Percentiles rank a stretch among this genome's conserved stretches.
phyloP scores from a whole-genome alignment of 2,329 filamentous ascomycete genomes.

The Chaetomium sp. region DNA sequence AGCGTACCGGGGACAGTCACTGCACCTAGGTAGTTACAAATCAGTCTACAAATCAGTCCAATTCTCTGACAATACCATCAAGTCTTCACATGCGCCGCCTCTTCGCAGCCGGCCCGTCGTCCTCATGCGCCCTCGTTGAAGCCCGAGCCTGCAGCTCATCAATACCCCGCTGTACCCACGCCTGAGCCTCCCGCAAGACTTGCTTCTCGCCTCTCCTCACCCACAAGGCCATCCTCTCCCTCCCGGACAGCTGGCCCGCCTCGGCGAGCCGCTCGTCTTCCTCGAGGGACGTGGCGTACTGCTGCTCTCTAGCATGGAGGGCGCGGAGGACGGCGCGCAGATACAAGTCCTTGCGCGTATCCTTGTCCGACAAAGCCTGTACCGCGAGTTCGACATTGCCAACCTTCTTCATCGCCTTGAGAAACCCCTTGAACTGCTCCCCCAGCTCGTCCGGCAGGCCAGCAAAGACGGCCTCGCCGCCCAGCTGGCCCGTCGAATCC shows the following conservation, averaged over 20 bases:
- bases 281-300: constrained; percentile 39
- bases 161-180: constrained; percentile 31
- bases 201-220: constrained; percentile 44
- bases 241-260: constrained; percentile 2
- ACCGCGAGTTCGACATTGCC: constrained; percentile 37
- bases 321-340: constrained; percentile 44
- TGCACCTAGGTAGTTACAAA: neutral
- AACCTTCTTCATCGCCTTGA: constrained; percentile 53
- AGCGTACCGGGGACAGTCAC: neutral
- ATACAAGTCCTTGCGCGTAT: constrained; percentile 51
- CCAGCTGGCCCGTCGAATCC: constrained; percentile 47
- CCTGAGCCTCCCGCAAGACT: constrained; percentile 38
- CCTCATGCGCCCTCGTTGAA: constrained; percentile 18
- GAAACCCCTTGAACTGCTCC: constrained; percentile 53
- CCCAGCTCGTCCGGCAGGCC: constrained; percentile 54
- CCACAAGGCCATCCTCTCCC: constrained; percentile 38
- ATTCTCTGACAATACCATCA: neutral
- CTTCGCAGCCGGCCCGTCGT: constrained; percentile 36
- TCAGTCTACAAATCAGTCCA: neutral
- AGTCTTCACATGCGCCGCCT: constrained; percentile 29
- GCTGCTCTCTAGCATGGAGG: constrained; percentile 33
- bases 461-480: constrained; percentile 42
- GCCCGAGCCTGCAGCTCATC: constrained; percentile 25
- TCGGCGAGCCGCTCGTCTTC: constrained; percentile 35
- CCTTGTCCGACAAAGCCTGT: constrained; percentile 51